A percentile compares a stretch with the other conserved stretches of the same genome.
These are phyloP conservation scores for Mycena filopes DNA, from an alignment of 768 basidiomycete species.

Conservation along the genomic window DNA sequence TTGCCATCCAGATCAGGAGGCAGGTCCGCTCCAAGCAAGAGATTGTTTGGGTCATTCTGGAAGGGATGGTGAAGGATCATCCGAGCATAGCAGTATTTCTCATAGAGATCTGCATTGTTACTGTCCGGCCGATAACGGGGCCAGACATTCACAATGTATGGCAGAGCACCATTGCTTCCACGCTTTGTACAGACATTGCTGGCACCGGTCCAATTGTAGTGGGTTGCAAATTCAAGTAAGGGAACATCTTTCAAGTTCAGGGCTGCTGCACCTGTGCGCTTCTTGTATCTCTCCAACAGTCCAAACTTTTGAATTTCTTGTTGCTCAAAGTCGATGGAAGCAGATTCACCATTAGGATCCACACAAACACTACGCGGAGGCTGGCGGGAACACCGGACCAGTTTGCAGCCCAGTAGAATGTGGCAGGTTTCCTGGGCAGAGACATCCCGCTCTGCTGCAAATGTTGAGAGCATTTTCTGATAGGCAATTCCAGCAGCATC, in stretches of 20 bases:
- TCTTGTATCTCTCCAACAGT: slow-evolving; percentile 1
- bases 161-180: slow-evolving; percentile 7
- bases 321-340: slow-evolving; percentile 9
- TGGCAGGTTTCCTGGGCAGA: slow-evolving; percentile 33
- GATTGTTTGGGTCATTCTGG: background rate
- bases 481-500: slow-evolving; percentile 25
- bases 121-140: slow-evolving; percentile 16
- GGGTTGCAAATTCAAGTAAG: slow-evolving; percentile 16
- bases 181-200: background rate
- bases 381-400: slow-evolving; percentile 7
- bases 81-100: slow-evolving; percentile 33
- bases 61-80: slow-evolving; percentile 34
- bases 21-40: background rate
- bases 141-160: slow-evolving; percentile 29
- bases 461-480: slow-evolving; percentile 29
- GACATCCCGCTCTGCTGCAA: slow-evolving; percentile 23
- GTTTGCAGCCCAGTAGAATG: slow-evolving; percentile 18
- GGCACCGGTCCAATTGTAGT: slow-evolving; percentile 16
- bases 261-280: background rate
- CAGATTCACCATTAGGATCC: background rate
- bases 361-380: slow-evolving; percentile 20
- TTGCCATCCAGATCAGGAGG: background rate
- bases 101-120: slow-evolving; percentile 15
- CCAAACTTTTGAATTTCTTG: background rate
- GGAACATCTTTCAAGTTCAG: background rate